phyloP scores from a whole-genome alignment of 2,329 filamentous ascomycete species.

The Stagonosporopsis vannaccii region DNA sequence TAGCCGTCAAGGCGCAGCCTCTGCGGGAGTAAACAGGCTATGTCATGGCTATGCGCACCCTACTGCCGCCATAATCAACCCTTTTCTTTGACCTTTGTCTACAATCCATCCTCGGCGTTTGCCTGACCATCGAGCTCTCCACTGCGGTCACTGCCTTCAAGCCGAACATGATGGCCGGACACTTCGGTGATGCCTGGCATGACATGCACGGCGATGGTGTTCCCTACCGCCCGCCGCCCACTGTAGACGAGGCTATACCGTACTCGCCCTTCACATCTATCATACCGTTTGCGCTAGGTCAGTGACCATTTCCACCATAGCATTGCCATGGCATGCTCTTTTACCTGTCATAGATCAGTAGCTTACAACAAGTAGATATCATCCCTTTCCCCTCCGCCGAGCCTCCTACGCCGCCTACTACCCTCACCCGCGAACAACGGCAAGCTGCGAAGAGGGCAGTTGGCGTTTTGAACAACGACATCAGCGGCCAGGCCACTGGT shows the following conservation, averaged over 20 bases:
- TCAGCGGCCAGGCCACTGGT: conserved; percentile 65
- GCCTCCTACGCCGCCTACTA: conserved; percentile 50
- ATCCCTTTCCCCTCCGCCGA: conserved; percentile 55
- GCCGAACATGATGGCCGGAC: conserved; percentile 32
- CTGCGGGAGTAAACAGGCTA: conserved; percentile 9
- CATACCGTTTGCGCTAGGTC: conserved; percentile 78
- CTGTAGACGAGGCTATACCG: conserved; percentile 77
- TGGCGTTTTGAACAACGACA: conserved; percentile 75
- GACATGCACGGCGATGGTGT: conserved; percentile 44
- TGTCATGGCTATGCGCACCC: conserved; percentile 25
- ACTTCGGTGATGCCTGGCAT: conserved; percentile 40
- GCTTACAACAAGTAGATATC: conserved; percentile 49
- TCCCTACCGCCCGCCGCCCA: conserved; percentile 54
- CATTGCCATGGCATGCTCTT: conserved; percentile 21
- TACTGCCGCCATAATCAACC: conserved; percentile 20
- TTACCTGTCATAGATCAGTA: conserved; percentile 20
- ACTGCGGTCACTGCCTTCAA: not conserved
- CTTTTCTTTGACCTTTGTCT: not conserved
- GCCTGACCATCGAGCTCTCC: conserved; percentile 8
- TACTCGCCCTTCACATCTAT: conserved; percentile 84
- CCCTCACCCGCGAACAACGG: conserved; percentile 54
- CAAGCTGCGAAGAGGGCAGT: conserved; percentile 61
- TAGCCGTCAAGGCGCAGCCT: conserved; percentile 11
- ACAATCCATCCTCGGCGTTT: conserved; percentile 1
- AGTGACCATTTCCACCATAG: conserved; percentile 36